Evolutionary conservation across 1,284 basidiomycete genomes (phyloP).

Genomic region (Rugosomyces carneus): DNA sequence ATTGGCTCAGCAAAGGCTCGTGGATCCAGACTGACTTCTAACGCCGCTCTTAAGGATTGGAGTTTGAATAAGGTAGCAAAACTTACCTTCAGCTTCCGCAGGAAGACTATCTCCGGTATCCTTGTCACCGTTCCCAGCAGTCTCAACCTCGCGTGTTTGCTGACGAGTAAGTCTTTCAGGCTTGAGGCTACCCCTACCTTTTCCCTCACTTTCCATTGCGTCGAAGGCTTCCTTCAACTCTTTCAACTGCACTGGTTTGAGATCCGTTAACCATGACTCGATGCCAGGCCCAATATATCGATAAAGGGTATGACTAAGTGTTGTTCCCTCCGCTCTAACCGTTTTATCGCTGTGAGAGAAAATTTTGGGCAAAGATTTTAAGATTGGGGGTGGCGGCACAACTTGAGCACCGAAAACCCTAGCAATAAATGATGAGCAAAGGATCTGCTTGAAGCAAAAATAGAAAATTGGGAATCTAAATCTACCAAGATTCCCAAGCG

Average conservation of each 20-base stretch:
- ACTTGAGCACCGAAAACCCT: constrained; percentile 83
- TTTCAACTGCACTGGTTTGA: constrained; percentile 98
- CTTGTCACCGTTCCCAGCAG: constrained; percentile 37
- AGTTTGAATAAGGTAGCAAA: constrained; percentile 19
- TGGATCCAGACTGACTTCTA: constrained; percentile 65
- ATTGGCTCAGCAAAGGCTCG: constrained; percentile 81
- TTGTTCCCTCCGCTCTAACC: constrained; percentile 88
- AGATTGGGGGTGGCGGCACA: constrained; percentile 70
- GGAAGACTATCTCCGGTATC: constrained; percentile 27
- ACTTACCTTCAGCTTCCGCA: constrained; percentile 31
- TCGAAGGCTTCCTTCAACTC: constrained; percentile 93
- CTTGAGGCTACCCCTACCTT: constrained; percentile 76
- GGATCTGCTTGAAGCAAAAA: background rate
- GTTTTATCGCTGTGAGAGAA: constrained; percentile 96
- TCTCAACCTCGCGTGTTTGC: constrained; percentile 71
- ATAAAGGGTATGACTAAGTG: constrained; percentile 77
- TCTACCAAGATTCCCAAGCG: background rate
- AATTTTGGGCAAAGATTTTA: constrained; percentile 88
- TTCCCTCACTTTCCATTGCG: constrained; percentile 74
- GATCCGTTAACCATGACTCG: constrained; percentile 81
- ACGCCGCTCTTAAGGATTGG: constrained; percentile 4
- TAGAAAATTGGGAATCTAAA: background rate
- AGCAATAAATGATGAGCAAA: background rate
- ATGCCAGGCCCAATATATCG: constrained; percentile 87
- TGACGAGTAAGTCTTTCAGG: constrained; percentile 78